These are phyloP conservation scores for Trichomonascus vanleenenianus DNA, from an alignment of 805 yeast genomes.

Conservation along the genomic window DNA sequence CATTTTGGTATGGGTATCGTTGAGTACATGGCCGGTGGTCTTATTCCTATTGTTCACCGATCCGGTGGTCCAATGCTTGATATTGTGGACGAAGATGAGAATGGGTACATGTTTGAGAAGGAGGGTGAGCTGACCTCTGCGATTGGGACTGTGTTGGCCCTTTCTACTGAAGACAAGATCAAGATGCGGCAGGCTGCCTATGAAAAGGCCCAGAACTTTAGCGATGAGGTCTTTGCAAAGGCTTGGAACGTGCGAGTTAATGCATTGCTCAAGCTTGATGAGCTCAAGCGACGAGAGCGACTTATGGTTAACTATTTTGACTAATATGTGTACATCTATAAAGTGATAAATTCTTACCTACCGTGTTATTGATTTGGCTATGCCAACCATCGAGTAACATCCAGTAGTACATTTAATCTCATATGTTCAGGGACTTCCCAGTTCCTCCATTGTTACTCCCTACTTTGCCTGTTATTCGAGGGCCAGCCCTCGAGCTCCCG, in stretches of 20 bases:
- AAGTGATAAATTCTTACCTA: no score
- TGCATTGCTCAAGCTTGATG: slow-evolving; percentile 18
- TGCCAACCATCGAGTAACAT: no score
- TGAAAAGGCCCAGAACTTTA: slow-evolving; percentile 42
- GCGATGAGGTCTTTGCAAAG: slow-evolving; percentile 48
- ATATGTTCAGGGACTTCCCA: no score
- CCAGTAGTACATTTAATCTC: no score
- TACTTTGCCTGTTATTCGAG: no score
- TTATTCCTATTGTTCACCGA: slow-evolving; percentile 85
- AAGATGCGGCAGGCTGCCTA: slow-evolving; percentile 39
- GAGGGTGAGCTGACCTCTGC: slow-evolving; percentile 38
- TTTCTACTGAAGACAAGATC: slow-evolving; percentile 32
- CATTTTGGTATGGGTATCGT: slow-evolving; percentile 98
- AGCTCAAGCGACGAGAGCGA: slow-evolving; percentile 16
- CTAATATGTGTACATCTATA: slow-evolving; percentile 3
- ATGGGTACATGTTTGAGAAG: slow-evolving; percentile 64
- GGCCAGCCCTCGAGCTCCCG: no score
- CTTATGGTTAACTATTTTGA: slow-evolving; percentile 15
- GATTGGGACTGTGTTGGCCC: slow-evolving; percentile 37
- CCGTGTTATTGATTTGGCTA: no score
- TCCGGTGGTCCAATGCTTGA: slow-evolving; percentile 93
- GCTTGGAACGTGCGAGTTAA: slow-evolving; percentile 39
- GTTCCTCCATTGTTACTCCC: no score
- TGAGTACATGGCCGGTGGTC: slow-evolving; percentile 80
- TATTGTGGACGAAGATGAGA: slow-evolving; percentile 50